Evolutionary conservation across 2,329 filamentous ascomycete species (phyloP), one percentile per base, ranked within the genome.

Genomic region (Colletotrichum horii): DNA sequence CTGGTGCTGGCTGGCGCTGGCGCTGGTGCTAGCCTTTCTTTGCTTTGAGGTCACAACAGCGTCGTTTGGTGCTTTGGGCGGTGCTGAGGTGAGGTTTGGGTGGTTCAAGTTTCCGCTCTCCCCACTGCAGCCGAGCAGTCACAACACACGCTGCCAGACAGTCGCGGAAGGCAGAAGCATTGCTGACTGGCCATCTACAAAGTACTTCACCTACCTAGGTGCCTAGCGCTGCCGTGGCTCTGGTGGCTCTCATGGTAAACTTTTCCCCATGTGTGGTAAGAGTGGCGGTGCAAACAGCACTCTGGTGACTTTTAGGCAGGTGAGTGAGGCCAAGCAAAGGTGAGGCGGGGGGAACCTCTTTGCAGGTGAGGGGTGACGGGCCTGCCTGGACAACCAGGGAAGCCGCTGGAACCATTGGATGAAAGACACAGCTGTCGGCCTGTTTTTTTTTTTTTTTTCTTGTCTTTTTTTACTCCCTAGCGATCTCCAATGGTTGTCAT

Each of bases 251-350:
- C n/a, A 48, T 56, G 60, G 36, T 28, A 52, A 66, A 65, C 60
- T 36, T 38, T 71, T 38, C 52, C 60, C 48, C 43, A 48, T 48
- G 4, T n/a, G 19, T 38, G 19, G 65, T 67, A 30, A 19, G n/a
- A 38, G 68, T 71, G 72, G 61, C 68, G 68, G 61, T 75, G 68
- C 72, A 66, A 28, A 26, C 22, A n/a, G 34, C 30, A 36, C 24
- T 48, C 43, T 71, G 66, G 22, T 30, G 56, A 32, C 30, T 28
- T 38, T 28, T 22, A 66, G 61, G 62, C 14, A 56, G 64, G 56
- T 52, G 65, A 62, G 56, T 24, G 19, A 28, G 67, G 58, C n/a
- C 58, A 34, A 11, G 30, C 32, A n/a, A 52, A 38, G 30, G 52
- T 34, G 52, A 58, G 66, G 52, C 32, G 52, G 22, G 66, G 38